These are phyloP conservation scores for Daldinia sp. DNA, from an alignment of 2,329 filamentous ascomycete genomes.

Conservation along the genomic window DNA sequence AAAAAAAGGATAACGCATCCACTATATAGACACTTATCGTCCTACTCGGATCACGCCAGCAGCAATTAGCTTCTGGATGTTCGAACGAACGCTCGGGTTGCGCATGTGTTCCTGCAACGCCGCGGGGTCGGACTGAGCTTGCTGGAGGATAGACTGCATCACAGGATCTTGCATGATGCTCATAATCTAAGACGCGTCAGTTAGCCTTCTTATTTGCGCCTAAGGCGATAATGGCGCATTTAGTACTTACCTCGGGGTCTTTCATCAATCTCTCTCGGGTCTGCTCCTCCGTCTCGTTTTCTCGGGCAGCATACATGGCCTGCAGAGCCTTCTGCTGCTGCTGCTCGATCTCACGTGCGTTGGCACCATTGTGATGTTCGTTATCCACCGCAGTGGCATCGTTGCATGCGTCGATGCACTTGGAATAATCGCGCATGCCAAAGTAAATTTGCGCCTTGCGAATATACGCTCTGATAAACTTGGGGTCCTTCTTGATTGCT, in stretches of 20 bases:
- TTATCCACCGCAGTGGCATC: constrained; percentile 82
- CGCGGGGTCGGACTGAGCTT: constrained; percentile 91
- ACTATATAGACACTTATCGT: constrained; percentile 39
- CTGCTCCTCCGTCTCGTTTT: constrained; percentile 96
- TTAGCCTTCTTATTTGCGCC: background rate
- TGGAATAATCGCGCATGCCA: constrained; percentile 98
- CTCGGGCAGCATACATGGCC: constrained; percentile 88
- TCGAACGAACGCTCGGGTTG: constrained; percentile 83
- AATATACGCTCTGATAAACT: constrained; percentile 95
- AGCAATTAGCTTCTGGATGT: constrained; percentile 94
- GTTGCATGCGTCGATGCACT: constrained; percentile 87
- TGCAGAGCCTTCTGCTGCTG: constrained; percentile 92
- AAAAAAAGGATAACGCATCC: background rate
- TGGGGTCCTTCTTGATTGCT: constrained; percentile 88
- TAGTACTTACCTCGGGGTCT: constrained; percentile 80
- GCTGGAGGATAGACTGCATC: constrained; percentile 97
- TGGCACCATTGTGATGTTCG: constrained; percentile 73
- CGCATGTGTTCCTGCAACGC: constrained; percentile 97
- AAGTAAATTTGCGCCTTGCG: constrained; percentile 95
- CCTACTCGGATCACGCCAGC: constrained; percentile 90
- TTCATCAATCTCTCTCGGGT: constrained; percentile 88
- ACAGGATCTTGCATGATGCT: constrained; percentile 92
- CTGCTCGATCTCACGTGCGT: constrained; percentile 89
- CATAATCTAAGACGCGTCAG: constrained; percentile 70
- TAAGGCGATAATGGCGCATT: background rate